These are phyloP conservation scores for Rubia tinctorum DNA, from an alignment of 305 asterid species.

Conservation along the genomic window DNA sequence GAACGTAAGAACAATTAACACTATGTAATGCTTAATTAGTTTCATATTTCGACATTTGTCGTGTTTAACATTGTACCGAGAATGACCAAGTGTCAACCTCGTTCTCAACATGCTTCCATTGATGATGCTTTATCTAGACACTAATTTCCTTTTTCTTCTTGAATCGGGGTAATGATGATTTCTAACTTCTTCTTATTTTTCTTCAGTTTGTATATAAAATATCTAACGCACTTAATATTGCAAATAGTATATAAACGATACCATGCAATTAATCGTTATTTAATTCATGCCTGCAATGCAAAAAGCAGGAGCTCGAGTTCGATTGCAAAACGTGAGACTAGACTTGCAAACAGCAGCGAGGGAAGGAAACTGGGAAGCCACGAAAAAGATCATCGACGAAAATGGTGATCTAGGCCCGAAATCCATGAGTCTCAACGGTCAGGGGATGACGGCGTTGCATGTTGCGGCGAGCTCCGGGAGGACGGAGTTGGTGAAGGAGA, in stretches of 20 bases:
- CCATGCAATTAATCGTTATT: too few relatives aligned
- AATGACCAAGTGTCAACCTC: too few relatives aligned
- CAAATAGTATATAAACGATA: not conserved
- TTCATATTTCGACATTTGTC: not conserved
- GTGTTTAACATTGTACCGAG: too few relatives aligned
- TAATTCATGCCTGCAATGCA: too few relatives aligned
- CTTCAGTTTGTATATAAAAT: too few relatives aligned
- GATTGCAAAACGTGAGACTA: not conserved
- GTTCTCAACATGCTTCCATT: too few relatives aligned
- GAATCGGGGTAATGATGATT: too few relatives aligned
- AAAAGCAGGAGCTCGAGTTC: not conserved
- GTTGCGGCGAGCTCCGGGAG: conserved; percentile 7
- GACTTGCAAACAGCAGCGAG: not conserved
- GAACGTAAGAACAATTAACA: not conserved
- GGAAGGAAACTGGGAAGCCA: not conserved
- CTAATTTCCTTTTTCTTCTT: too few relatives aligned
- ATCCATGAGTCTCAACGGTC: not conserved
- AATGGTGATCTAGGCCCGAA: not conserved
- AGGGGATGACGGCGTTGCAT: not conserved
- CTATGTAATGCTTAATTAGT: not conserved
- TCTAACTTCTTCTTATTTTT: too few relatives aligned
- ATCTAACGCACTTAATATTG: too few relatives aligned
- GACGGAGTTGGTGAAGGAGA: conserved; percentile 6
- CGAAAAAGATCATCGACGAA: not conserved
- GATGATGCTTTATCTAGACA: too few relatives aligned